Base-by-base conservation (phyloP, 352 stramenopile species). In the Phytophthora cryptogea region DNA sequence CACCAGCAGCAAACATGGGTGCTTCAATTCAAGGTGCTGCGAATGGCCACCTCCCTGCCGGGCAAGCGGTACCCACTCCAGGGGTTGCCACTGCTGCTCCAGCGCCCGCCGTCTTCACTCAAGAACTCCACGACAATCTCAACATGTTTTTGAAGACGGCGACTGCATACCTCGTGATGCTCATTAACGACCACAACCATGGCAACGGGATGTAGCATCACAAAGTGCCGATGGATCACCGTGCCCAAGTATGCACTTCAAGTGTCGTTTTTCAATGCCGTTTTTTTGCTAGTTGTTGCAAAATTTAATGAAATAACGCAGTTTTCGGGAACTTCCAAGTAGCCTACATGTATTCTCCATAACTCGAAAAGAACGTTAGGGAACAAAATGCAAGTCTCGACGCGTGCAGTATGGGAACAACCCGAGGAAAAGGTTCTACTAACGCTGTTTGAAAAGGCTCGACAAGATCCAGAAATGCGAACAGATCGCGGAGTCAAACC, bases 121-220 rank as follows among this genome's bases (percentile, higher is more conserved):
- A 67, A 49, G 63, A 76, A 47, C 42, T 76, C 17, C 63, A 60
- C 42, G 63, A 76, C 51, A 76, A 76, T 33, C 54, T 76, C 40
- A 76, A 76, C 53, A 66, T 63, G 64, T 76, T 76, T 42, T 36
- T 76, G 59, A 76, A 76, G 46, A 76, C 68, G 2, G 68, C 68
- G 11, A 76, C 68, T 23, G 60, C 63, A 5, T 76, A 76, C 17
- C 54, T 76, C n/a, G 50, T 67, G 54, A 76, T 76, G 68, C 63
- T 70, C 50, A 73, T 76, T 43, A 70, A 67, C 33, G 65, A 76
- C 45, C 68, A 64, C 58, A 70, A 67, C 28, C 48, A 66, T 32
- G 36, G 45, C 35, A 41, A 26, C 41, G 44, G 56, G 23, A 11
- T 61, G 27, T 66, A 66, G 33, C 1, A 2, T 30, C 28, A 30